Conservation (phyloP, 495 filamentous ascomycete species). For the Cryomyces minteri region DNA sequence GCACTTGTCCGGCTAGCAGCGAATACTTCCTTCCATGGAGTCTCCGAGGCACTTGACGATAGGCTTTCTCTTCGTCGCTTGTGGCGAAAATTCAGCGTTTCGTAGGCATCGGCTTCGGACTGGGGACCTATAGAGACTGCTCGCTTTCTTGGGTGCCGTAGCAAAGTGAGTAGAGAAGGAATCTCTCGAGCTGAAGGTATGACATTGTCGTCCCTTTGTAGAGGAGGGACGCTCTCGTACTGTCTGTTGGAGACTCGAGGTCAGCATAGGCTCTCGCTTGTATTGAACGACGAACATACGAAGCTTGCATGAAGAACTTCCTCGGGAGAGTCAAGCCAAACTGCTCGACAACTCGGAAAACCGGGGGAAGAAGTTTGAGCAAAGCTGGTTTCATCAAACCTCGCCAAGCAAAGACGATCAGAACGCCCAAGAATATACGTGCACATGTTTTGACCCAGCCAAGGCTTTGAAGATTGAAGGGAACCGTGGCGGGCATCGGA, state of each 20-base stretch:
- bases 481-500: constrained; percentile 40
- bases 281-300: constrained; percentile 28
- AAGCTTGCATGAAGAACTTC: constrained; percentile 76
- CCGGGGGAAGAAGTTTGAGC: constrained; percentile 55
- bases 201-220: constrained; percentile 67
- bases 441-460: constrained; percentile 40
- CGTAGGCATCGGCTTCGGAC: constrained; percentile 88
- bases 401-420: constrained; percentile 75
- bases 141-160: constrained; percentile 63
- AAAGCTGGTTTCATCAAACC: constrained; percentile 71
- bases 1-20: not conserved
- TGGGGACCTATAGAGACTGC: constrained; percentile 84
- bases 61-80: constrained; percentile 61
- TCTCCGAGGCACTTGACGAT: constrained; percentile 5
- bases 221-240: constrained; percentile 67
- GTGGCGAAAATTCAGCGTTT: constrained; percentile 84
- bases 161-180: constrained; percentile 54
- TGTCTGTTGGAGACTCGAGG: constrained; percentile 27
- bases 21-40: not conserved
- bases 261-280: not conserved
- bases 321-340: constrained; percentile 61
- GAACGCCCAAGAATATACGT: constrained; percentile 60
- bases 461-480: constrained; percentile 42
- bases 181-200: constrained; percentile 73
- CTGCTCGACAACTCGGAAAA: constrained; percentile 74